Conservation (phyloP, 257 asterid genomes). For the Salvia miltiorrhiza region DNA sequence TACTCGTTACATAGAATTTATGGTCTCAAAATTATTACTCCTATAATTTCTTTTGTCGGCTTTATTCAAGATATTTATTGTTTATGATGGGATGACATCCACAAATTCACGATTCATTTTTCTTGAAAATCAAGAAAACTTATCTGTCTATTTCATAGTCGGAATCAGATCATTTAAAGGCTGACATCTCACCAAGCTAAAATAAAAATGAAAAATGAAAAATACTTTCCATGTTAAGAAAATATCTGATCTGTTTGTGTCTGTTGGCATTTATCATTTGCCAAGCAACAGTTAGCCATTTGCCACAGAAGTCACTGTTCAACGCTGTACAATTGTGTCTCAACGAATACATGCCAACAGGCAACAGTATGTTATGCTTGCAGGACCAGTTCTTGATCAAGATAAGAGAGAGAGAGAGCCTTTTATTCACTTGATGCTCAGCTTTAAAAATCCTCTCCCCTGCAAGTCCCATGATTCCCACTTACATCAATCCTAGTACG, state of each 20-base stretch:
- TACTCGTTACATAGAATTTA: too few relatives aligned
- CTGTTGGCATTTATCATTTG: constrained; percentile 21
- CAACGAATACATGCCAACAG: not conserved
- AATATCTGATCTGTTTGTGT: constrained; percentile 43
- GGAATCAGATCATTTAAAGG: not conserved
- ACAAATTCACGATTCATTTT: not conserved
- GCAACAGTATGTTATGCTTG: constrained; percentile 15
- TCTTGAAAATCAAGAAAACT: constrained; percentile 3
- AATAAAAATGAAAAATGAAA: not conserved
- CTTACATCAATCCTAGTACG: too few relatives aligned
- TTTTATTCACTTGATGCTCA: constrained; percentile 25
- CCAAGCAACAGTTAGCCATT: not conserved
- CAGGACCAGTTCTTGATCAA: constrained; percentile 34
- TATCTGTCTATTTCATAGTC: not conserved
- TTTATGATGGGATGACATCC: not conserved
- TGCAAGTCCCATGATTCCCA: not conserved
- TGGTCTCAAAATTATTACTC: too few relatives aligned
- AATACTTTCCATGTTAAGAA: not conserved
- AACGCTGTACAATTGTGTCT: not conserved
- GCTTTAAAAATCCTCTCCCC: constrained; percentile 1
- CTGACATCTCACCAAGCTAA: constrained; percentile 18
- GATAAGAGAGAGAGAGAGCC: constrained; percentile 10
- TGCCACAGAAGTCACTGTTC: constrained; percentile 26
- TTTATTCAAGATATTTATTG: not conserved
- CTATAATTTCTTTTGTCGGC: too few relatives aligned